A percentile compares a stretch with the other conserved stretches of the same genome.
Evolutionary conservation across 208 protist species (phyloP).

Genomic region (Leishmania martiniquensis): DNA sequence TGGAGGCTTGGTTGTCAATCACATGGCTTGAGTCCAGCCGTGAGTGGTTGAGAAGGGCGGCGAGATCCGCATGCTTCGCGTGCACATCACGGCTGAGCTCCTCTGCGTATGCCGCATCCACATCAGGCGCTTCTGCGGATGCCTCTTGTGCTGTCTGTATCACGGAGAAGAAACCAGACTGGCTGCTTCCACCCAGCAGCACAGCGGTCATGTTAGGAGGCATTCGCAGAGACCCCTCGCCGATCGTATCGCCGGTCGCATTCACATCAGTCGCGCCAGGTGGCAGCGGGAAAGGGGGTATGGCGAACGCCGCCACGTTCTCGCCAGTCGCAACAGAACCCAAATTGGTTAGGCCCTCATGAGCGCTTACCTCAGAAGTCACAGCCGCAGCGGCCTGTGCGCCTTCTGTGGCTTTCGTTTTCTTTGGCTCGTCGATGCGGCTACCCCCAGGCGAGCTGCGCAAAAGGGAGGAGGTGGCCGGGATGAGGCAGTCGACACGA

Average conservation of each 20-base stretch:
- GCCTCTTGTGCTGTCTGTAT: not conserved
- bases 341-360: no score
- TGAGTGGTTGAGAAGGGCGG: conserved; percentile 13
- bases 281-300: not conserved
- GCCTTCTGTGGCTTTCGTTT: no score
- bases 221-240: conserved; percentile 1
- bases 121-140: not conserved
- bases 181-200: not conserved
- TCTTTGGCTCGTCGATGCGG: not conserved
- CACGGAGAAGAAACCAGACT: not conserved
- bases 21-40: conserved; percentile 22
- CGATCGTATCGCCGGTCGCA: no score
- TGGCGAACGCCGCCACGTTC: not conserved
- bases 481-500: not conserved
- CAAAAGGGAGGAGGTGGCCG: conserved; percentile 17
- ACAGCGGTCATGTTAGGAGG: conserved; percentile 12
- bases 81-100: conserved; percentile 7
- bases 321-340: no score
- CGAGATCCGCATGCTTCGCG: conserved; percentile 29
- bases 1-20: not conserved
- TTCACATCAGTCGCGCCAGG: not conserved
- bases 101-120: not conserved
- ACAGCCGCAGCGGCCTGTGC: not conserved
- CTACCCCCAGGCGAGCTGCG: not conserved
- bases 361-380: not conserved